Conservation (phyloP, 768 basidiomycete species). For the Chalciporus pseudorubinellus region DNA sequence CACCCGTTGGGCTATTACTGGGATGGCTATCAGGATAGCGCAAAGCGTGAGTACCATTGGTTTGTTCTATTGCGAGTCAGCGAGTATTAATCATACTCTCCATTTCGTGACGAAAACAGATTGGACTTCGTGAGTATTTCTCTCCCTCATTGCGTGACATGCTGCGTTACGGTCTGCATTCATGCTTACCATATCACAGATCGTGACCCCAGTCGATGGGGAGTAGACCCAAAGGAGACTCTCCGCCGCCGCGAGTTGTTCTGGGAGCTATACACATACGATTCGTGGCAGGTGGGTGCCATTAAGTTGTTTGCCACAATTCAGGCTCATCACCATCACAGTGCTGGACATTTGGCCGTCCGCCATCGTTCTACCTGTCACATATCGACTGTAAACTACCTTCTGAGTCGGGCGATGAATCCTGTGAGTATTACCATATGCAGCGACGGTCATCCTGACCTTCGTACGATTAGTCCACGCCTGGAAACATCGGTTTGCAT, state of each 20-base stretch:
- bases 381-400: constrained; percentile 70
- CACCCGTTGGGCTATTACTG: constrained; percentile 66
- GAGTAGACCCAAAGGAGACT: constrained; percentile 53
- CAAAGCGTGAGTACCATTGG: constrained; percentile 55
- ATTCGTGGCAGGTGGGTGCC: constrained; percentile 33
- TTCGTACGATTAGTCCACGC: constrained; percentile 46
- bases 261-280: constrained; percentile 53
- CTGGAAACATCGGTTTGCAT: constrained; percentile 69
- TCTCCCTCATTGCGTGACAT: neutral
- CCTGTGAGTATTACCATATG: constrained; percentile 44
- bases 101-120: constrained; percentile 38
- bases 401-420: constrained; percentile 49
- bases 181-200: constrained; percentile 37
- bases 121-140: constrained; percentile 60
- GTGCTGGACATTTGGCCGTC: constrained; percentile 68
- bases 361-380: constrained; percentile 63
- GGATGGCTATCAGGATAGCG: constrained; percentile 65
- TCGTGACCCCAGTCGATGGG: constrained; percentile 69
- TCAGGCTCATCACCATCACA: constrained; percentile 40
- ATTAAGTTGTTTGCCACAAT: neutral
- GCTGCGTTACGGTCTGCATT: constrained; percentile 6
- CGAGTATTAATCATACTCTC: constrained; percentile 3
- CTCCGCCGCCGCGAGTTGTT: constrained; percentile 63
- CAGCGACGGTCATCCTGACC: neutral
- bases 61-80: neutral